Conservation (phyloP, 345 rosid species). For the Salix purpurea region DNA sequence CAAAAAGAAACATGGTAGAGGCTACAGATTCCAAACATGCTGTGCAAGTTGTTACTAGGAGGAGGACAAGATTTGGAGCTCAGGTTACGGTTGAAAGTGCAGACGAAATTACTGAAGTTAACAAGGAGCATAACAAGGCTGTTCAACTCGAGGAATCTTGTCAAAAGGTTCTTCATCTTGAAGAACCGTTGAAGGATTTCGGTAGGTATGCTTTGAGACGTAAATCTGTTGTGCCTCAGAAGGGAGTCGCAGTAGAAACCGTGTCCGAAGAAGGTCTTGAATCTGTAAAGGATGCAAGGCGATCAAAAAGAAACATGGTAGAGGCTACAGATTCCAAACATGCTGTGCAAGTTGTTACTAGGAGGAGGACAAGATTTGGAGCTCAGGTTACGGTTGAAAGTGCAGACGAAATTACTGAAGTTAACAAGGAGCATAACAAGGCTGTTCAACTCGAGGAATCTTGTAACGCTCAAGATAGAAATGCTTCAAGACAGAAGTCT, state of each 20-base stretch:
- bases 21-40: neutral
- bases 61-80: conserved; percentile 12
- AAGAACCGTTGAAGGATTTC: neutral
- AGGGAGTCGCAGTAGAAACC: neutral
- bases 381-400: neutral
- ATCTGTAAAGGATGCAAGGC: conserved; percentile 9
- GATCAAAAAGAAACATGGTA: conserved; percentile 6
- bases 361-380: conserved; percentile 16
- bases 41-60: neutral
- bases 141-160: conserved; percentile 7
- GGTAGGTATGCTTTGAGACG: neutral
- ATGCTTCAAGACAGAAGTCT: conserved; percentile 19
- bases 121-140: neutral
- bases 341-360: neutral
- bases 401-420: neutral
- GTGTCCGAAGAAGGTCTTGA: neutral
- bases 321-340: conserved; percentile 4
- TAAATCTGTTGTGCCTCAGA: neutral
- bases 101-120: neutral
- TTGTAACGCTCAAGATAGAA: conserved; percentile 2
- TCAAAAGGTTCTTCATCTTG: neutral
- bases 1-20: conserved; percentile 6
- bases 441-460: conserved; percentile 9
- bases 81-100: conserved; percentile 3
- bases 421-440: neutral